phyloP scores from a whole-genome alignment of 2,329 filamentous ascomycete genomes.

The Penicillium sclerotigenum region DNA sequence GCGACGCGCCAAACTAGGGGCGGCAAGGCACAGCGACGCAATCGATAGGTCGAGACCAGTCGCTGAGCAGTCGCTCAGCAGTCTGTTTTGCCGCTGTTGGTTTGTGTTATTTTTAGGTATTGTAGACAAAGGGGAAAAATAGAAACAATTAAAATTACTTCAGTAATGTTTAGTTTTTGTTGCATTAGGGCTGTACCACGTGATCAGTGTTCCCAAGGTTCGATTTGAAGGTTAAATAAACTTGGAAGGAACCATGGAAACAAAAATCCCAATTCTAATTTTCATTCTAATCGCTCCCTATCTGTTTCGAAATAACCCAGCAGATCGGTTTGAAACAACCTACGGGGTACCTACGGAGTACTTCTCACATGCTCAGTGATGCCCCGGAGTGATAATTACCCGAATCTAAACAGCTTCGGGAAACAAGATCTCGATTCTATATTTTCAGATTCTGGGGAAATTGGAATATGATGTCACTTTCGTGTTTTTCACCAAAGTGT shows the following conservation, averaged over 20 bases:
- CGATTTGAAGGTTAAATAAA: not conserved
- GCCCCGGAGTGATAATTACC: not conserved
- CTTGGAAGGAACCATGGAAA: not conserved
- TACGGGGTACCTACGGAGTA: not conserved
- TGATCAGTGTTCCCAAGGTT: constrained; percentile 9
- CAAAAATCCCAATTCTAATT: not conserved
- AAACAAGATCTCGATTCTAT: not conserved
- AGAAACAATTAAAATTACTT: not conserved
- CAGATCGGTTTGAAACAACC: not conserved
- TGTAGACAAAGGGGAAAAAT: not conserved
- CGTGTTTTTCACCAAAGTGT: constrained; percentile 6
- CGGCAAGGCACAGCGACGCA: constrained; percentile 26
- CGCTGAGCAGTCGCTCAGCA: constrained; percentile 17
- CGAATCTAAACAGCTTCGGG: not conserved
- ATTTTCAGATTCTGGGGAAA: constrained; percentile 4
- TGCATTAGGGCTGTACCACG: constrained; percentile 17
- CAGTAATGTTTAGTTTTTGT: not conserved
- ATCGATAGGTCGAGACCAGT: constrained; percentile 14
- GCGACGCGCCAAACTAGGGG: constrained; percentile 19
- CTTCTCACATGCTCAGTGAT: not conserved
- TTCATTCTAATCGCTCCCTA: not conserved
- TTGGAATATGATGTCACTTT: constrained; percentile 21
- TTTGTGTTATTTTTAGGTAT: constrained; percentile 6
- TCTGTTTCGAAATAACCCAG: not conserved
- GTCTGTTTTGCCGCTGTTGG: constrained; percentile 30